Conservation (phyloP, 768 basidiomycete genomes). For the Pleurotus citrinopileatus region DNA sequence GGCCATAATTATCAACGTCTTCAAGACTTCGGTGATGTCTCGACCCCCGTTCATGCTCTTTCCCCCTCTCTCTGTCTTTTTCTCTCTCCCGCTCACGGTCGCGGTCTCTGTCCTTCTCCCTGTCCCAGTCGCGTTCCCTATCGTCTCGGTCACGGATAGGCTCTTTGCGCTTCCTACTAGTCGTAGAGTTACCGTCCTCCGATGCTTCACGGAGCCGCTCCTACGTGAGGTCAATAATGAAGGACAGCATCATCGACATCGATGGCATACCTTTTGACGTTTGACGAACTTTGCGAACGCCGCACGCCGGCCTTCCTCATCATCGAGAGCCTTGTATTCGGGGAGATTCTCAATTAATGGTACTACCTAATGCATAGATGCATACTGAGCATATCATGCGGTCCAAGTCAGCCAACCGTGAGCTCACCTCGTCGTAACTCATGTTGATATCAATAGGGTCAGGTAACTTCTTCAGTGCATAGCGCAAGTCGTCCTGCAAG, state of each 20-base stretch:
- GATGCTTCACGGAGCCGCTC: constrained; percentile 77
- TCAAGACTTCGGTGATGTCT: constrained; percentile 45
- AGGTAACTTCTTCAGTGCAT: constrained; percentile 87
- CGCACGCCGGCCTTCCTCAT: constrained; percentile 76
- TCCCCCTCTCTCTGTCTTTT: constrained; percentile 29
- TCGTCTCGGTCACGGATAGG: constrained; percentile 48
- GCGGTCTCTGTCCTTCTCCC: constrained; percentile 31
- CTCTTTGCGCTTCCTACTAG: constrained; percentile 79
- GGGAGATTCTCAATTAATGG: constrained; percentile 78
- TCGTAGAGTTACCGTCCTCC: constrained; percentile 82
- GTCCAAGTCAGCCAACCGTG: not conserved
- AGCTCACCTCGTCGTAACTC: constrained; percentile 76
- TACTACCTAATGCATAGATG: constrained; percentile 57
- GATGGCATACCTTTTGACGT: constrained; percentile 71
- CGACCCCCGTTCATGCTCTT: constrained; percentile 38
- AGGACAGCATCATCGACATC: not conserved
- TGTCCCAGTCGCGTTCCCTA: constrained; percentile 31
- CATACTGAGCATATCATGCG: constrained; percentile 6
- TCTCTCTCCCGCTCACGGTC: constrained; percentile 36
- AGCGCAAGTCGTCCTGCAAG: constrained; percentile 92
- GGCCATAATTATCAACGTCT: constrained; percentile 39
- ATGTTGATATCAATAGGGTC: constrained; percentile 76
- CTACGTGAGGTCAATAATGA: constrained; percentile 29
- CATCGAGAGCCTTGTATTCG: constrained; percentile 85
- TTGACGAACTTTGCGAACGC: constrained; percentile 90